A percentile compares a stretch with the other conserved stretches of the same genome.
phyloP scores from a whole-genome alignment of 2,329 filamentous ascomycete species.

The Microcyclospora tardicrescens region DNA sequence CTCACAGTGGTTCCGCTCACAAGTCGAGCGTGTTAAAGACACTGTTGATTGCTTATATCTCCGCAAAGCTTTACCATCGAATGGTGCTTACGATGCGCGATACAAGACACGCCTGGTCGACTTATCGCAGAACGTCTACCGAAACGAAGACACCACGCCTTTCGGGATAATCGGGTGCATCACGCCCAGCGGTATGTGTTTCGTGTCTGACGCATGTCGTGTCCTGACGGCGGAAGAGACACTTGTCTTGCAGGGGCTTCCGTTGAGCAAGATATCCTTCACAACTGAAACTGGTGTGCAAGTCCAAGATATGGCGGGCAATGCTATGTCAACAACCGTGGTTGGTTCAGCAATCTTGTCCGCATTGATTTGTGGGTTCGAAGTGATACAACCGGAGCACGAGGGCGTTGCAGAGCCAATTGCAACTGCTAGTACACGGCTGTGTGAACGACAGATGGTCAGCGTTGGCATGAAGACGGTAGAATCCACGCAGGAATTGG shows the following conservation, averaged over 20 bases:
- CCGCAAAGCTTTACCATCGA: conserved; percentile 27
- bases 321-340: conserved; percentile 67
- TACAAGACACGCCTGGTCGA: conserved; percentile 48
- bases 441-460: too few species aligned
- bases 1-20: conserved; percentile 35
- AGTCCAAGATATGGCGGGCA: conserved; percentile 59
- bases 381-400: conserved; percentile 1
- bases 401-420: neutral
- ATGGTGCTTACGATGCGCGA: conserved; percentile 41
- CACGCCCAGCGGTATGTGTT: conserved; percentile 52
- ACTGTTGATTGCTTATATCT: conserved; percentile 48
- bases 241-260: conserved; percentile 55
- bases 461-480: neutral
- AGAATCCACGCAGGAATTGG: neutral
- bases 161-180: conserved; percentile 54
- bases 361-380: conserved; percentile 37
- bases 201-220: conserved; percentile 46
- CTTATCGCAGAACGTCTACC: conserved; percentile 60
- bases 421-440: conserved; percentile 8
- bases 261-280: conserved; percentile 48
- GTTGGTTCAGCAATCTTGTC: conserved; percentile 51
- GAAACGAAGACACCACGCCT: conserved; percentile 34
- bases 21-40: conserved; percentile 51
- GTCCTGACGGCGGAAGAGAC: conserved; percentile 50
- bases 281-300: conserved; percentile 45